phyloP scores from a whole-genome alignment of 2,329 filamentous ascomycete genomes.

The Verticillium zaregamsianum region DNA sequence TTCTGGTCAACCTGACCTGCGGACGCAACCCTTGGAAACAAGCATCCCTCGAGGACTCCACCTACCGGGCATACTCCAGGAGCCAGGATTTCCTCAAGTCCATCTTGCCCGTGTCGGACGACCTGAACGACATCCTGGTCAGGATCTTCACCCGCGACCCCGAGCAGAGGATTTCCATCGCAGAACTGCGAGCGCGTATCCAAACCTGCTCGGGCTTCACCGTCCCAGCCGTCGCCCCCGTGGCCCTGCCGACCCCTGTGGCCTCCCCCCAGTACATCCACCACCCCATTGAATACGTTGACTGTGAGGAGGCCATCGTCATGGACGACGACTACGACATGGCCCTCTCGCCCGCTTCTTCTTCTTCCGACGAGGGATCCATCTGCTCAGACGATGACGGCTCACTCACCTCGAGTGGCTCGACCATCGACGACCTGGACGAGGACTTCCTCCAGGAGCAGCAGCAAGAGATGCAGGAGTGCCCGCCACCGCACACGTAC shows the following conservation, averaged over 20 bases:
- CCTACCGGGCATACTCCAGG: constrained; percentile 85
- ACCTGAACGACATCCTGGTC: constrained; percentile 82
- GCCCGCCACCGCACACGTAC: constrained; percentile 33
- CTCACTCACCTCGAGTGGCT: constrained; percentile 50
- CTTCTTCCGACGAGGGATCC: constrained; percentile 29
- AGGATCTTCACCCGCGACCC: constrained; percentile 87
- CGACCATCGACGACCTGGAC: constrained; percentile 47
- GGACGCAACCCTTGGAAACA: constrained; percentile 99
- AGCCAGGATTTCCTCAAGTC: constrained; percentile 85
- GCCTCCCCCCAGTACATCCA: constrained; percentile 26
- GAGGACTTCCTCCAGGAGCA: constrained; percentile 44
- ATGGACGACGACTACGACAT: constrained; percentile 39
- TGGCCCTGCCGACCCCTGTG: constrained; percentile 34
- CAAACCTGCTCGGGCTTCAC: constrained; percentile 73
- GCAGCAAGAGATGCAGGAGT: constrained; percentile 33
- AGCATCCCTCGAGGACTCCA: constrained; percentile 87
- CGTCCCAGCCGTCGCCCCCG: constrained; percentile 29
- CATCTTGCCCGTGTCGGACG: constrained; percentile 85
- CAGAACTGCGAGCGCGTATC: constrained; percentile 75
- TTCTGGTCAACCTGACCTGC: constrained; percentile 95
- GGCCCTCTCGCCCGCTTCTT: constrained; percentile 46
- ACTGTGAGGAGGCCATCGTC: constrained; percentile 39
- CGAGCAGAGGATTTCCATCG: constrained; percentile 73
- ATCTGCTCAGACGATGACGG: constrained; percentile 49
- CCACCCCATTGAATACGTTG: constrained; percentile 39